Conservation (phyloP, 1,284 basidiomycete species). For the Erythrobasidium hasegawianum region DNA sequence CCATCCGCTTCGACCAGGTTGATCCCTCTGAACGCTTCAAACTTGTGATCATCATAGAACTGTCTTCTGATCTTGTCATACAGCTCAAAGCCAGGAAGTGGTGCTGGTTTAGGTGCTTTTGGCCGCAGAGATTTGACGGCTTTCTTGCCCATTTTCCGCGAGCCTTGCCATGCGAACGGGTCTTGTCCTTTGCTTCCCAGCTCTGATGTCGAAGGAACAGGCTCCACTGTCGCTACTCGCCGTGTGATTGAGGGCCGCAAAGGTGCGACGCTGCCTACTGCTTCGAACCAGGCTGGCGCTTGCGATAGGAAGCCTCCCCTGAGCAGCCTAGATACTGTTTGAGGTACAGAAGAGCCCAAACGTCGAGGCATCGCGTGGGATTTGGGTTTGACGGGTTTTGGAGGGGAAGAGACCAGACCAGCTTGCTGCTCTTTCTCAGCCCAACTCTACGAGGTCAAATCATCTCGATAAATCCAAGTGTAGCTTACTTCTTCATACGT, state of each 20-base stretch:
- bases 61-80: constrained; percentile 82
- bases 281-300: constrained; percentile 31
- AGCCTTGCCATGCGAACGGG: constrained; percentile 17
- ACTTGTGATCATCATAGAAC: constrained; percentile 95
- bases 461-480: too few species aligned
- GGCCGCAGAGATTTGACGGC: background rate
- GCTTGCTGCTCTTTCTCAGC: too few species aligned
- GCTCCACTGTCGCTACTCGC: constrained; percentile 13
- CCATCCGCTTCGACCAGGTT: constrained; percentile 65
- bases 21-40: constrained; percentile 81
- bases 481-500: too few species aligned
- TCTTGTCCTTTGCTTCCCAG: background rate
- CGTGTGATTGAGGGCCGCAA: constrained; percentile 18
- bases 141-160: constrained; percentile 10
- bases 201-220: constrained; percentile 4
- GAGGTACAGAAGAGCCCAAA: constrained; percentile 25
- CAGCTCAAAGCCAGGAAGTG: constrained; percentile 22
- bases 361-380: constrained; percentile 19
- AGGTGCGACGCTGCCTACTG: constrained; percentile 26
- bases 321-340: constrained; percentile 30
- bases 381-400: background rate
- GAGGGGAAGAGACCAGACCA: background rate
- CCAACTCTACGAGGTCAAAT: too few species aligned
- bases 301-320: constrained; percentile 25
- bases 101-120: constrained; percentile 21